These are phyloP conservation scores for Naegleria gruberi DNA, from an alignment of 208 protist species.

Conservation along the genomic window DNA sequence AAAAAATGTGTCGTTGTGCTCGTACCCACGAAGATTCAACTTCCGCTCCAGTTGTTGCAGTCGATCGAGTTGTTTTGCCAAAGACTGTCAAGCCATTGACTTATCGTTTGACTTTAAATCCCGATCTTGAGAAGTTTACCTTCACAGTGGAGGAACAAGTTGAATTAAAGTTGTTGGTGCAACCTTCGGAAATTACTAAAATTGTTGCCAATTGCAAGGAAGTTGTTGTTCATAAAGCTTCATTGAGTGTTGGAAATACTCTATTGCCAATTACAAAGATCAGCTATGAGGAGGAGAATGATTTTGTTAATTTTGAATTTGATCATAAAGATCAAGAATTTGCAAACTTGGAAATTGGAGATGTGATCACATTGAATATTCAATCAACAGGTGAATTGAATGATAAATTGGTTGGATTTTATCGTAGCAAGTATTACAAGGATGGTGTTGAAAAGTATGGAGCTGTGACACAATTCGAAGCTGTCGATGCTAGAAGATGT, in stretches of 20 bases:
- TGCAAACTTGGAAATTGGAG: not conserved
- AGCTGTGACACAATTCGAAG: conserved; percentile 79
- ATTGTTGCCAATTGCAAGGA: not conserved
- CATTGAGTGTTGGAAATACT: not conserved
- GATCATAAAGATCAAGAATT: not conserved
- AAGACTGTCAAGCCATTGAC: not conserved
- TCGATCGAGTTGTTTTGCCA: not conserved
- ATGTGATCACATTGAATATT: not conserved
- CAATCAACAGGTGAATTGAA: conserved; percentile 60
- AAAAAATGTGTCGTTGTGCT: too few species aligned
- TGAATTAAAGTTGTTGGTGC: not conserved
- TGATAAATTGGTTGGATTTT: conserved; percentile 81
- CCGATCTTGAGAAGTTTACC: not conserved
- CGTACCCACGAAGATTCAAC: too few species aligned
- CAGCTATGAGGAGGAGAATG: not conserved
- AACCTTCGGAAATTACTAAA: not conserved
- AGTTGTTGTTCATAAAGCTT: not conserved
- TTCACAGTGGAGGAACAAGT: conserved; percentile 1
- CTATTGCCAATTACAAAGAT: not conserved
- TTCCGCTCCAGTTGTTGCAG: too few species aligned
- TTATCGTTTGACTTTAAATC: not conserved
- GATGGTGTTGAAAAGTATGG: conserved; percentile 53
- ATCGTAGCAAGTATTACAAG: conserved; percentile 59
- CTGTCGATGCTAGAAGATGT: conserved; percentile 73
- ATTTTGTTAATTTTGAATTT: conserved; percentile 14